Conservation (phyloP, 2,329 filamentous ascomycete species). For the Ophiognomonia clavigignenti-juglandacearum region DNA sequence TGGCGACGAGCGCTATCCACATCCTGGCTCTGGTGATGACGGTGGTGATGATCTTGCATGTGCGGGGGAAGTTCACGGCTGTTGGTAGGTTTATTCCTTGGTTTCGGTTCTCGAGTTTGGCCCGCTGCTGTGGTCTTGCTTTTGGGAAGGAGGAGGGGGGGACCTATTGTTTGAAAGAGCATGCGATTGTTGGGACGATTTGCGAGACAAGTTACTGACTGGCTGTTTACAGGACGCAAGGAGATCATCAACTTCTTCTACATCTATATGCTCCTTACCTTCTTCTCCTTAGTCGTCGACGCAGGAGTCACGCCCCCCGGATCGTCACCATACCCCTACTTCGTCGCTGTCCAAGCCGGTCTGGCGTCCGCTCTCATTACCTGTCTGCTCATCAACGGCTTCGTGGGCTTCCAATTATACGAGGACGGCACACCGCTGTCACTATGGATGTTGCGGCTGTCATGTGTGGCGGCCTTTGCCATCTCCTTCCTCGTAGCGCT, state of each 20-base stretch:
- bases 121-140: too few species aligned
- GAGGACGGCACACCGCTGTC: conserved; percentile 93
- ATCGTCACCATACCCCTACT: conserved; percentile 79
- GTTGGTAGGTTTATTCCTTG: conserved; percentile 82
- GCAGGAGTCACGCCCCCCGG: conserved; percentile 86
- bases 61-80: conserved; percentile 95
- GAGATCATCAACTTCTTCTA: conserved; percentile 91
- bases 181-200: not conserved
- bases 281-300: conserved; percentile 84
- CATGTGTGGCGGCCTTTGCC: conserved; percentile 75
- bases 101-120: too few species aligned
- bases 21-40: conserved; percentile 90
- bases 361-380: conserved; percentile 81
- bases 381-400: conserved; percentile 91
- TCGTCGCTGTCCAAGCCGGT: conserved; percentile 81
- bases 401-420: conserved; percentile 97
- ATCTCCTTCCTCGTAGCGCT: conserved; percentile 84
- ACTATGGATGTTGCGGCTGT: conserved; percentile 83
- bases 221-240: conserved; percentile 46
- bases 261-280: conserved; percentile 85
- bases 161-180: too few species aligned
- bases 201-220: conserved; percentile 4
- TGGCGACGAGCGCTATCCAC: conserved; percentile 85
- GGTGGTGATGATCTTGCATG: conserved; percentile 94
- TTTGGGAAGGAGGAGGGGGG: too few species aligned